phyloP scores from a whole-genome alignment of 805 yeast genomes.

The Ogataea ganodermae region DNA sequence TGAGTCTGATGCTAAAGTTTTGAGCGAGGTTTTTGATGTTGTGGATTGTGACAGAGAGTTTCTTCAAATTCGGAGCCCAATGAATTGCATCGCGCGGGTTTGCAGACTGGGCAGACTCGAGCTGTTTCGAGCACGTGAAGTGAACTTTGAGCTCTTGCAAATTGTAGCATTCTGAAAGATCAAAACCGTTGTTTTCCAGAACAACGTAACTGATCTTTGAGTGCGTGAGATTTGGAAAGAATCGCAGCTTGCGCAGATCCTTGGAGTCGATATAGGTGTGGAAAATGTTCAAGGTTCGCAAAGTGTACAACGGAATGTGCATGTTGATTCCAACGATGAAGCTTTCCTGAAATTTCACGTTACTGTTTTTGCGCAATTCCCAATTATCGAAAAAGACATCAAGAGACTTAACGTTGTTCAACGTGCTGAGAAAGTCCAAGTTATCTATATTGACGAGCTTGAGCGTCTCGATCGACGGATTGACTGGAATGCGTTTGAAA shows the following conservation, averaged over 20 bases:
- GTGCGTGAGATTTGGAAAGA: slow-evolving; percentile 32
- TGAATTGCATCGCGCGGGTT: slow-evolving; percentile 18
- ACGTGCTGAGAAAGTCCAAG: slow-evolving; percentile 29
- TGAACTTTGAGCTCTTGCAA: slow-evolving; percentile 34
- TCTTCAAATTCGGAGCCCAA: slow-evolving; percentile 33
- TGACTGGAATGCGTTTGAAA: slow-evolving; percentile 27
- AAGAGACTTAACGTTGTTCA: slow-evolving; percentile 25
- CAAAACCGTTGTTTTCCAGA: slow-evolving; percentile 32
- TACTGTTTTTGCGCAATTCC: slow-evolving; percentile 33
- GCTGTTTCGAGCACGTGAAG: slow-evolving; percentile 28
- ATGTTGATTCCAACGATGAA: slow-evolving; percentile 29
- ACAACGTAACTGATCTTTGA: slow-evolving; percentile 34
- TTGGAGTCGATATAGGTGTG: slow-evolving; percentile 33
- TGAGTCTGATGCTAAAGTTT: slow-evolving; percentile 31
- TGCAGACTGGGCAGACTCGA: slow-evolving; percentile 15
- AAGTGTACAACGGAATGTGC: slow-evolving; percentile 18
- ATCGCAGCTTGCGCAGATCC: slow-evolving; percentile 28
- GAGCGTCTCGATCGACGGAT: slow-evolving; percentile 25
- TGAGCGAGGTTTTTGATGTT: slow-evolving; percentile 32
- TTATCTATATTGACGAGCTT: slow-evolving; percentile 34
- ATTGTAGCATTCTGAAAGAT: slow-evolving; percentile 28
- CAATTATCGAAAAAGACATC: slow-evolving; percentile 36
- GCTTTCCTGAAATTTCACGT: slow-evolving; percentile 26
- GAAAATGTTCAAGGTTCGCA: slow-evolving; percentile 30
- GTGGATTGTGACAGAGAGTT: slow-evolving; percentile 33